These are phyloP conservation scores for Arabis alpina DNA, from an alignment of 345 rosid species.

Conservation along the genomic window DNA sequence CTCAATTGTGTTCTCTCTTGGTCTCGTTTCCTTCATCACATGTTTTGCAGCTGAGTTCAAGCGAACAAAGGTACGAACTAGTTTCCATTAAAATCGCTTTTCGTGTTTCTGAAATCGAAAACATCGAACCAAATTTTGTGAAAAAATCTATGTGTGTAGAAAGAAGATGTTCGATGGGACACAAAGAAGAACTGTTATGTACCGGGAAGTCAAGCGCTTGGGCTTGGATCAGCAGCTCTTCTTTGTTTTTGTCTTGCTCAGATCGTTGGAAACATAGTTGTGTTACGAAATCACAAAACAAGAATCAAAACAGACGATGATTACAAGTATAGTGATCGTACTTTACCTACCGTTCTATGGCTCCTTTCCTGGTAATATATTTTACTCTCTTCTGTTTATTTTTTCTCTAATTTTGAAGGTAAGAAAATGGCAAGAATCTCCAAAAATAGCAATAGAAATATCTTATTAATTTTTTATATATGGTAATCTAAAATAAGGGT, in stretches of 20 bases:
- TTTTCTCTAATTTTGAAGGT: neutral
- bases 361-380: constrained; percentile 65
- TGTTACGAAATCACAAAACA: constrained; percentile 41
- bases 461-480: neutral
- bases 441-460: neutral
- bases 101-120: neutral
- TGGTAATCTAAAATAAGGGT: neutral
- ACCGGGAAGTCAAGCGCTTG: constrained; percentile 54
- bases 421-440: neutral
- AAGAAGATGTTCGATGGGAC: constrained; percentile 64
- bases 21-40: constrained; percentile 53
- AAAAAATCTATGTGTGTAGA: constrained; percentile 43
- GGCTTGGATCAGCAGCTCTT: constrained; percentile 60
- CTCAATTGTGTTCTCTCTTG: constrained; percentile 45
- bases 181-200: constrained; percentile 58
- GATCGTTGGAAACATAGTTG: constrained; percentile 51
- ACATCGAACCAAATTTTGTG: neutral
- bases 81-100: neutral
- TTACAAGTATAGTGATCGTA: constrained; percentile 32
- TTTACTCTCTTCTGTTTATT: neutral
- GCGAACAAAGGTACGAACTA: constrained; percentile 59
- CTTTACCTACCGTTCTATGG: constrained; percentile 44
- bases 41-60: constrained; percentile 69
- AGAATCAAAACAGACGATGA: constrained; percentile 37
- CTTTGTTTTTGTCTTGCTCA: constrained; percentile 59